phyloP scores from a whole-genome alignment of 1,139 yeast genomes.

The Debaryomyces sp. region DNA sequence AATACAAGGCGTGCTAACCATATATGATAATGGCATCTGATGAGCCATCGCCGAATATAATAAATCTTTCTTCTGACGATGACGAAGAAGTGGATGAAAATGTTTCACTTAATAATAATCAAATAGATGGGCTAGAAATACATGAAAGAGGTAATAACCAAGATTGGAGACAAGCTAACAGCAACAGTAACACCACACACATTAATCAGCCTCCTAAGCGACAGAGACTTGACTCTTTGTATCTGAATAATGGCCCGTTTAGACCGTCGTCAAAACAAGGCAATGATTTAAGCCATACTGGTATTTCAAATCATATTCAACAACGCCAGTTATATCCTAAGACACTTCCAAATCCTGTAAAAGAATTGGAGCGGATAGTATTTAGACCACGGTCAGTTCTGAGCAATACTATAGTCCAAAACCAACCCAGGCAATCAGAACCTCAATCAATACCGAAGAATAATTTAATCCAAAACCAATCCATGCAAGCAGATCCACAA shows the following conservation, averaged over 20 bases:
- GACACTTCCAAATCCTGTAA: neutral
- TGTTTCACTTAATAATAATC: neutral
- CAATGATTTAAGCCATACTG: neutral
- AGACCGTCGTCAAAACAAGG: neutral
- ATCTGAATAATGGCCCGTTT: conserved; percentile 3
- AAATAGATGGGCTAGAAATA: neutral
- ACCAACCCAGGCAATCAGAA: neutral
- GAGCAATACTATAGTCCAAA: neutral
- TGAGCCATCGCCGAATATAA: conserved; percentile 14
- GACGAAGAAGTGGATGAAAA: conserved; percentile 6
- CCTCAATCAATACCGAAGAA: neutral
- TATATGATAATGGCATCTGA: conserved; percentile 8
- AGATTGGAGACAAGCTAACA: neutral
- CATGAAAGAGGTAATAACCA: neutral
- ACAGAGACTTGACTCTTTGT: conserved; percentile 9
- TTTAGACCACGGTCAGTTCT: neutral
- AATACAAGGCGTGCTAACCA: neutral
- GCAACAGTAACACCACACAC: neutral
- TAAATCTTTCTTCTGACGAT: conserved; percentile 14
- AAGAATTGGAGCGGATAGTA: neutral
- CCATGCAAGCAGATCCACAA: neutral
- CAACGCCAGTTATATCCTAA: neutral
- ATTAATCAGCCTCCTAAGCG: conserved; percentile 1
- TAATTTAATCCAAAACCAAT: neutral
- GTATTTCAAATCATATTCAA: neutral